Base-by-base conservation (phyloP, 441 rosid species). In the Adansonia gregorii region DNA sequence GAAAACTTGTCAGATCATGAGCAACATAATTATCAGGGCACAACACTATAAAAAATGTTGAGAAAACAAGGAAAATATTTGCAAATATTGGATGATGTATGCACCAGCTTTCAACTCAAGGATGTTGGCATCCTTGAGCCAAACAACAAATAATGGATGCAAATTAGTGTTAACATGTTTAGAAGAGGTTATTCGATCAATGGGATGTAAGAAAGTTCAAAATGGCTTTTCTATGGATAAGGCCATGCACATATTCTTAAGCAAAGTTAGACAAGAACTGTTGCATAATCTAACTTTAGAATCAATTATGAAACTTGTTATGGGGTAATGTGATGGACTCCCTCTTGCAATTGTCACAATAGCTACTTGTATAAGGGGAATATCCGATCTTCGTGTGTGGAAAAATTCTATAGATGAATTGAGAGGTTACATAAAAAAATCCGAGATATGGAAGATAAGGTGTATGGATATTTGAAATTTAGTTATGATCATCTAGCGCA, bases 31-130 rank as follows among this genome's bases (percentile, higher is more conserved):
- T 39, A 39, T 3, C 6, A 39, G 43, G 6, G 43, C 5, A 39
- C 43, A 4, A 39, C 43, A 39, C 6, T 39, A 39, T 3, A 0
- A 4, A 3, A 39, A 48, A 72, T 82, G 17, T 86, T 78, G 6
- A 85, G 79, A 17, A 84, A 58, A 63, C 81, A 72, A 68, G 83
- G 66, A 48, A 80, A 48, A 88, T 39, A 39, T 39, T 4, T 39
- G 43, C 43, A 0, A 39, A 39, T 39, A 39, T 4, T 39, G 43
- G 90, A 88, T 73, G 89, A 88, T 80, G 74, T 80, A 17, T 88
- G 90, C 88, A 80, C 81, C 79, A 84, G 81, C 75, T 76, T 87
- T 73, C 79, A 78, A 74, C 80, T 85, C 59, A 76, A 71, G 49
- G 70, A 78, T 0, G 61, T 86, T 0, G 87, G 90, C 24, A 78